Base-by-base conservation (phyloP, 164 flowering plant species). In the Liriodendron chinense region DNA sequence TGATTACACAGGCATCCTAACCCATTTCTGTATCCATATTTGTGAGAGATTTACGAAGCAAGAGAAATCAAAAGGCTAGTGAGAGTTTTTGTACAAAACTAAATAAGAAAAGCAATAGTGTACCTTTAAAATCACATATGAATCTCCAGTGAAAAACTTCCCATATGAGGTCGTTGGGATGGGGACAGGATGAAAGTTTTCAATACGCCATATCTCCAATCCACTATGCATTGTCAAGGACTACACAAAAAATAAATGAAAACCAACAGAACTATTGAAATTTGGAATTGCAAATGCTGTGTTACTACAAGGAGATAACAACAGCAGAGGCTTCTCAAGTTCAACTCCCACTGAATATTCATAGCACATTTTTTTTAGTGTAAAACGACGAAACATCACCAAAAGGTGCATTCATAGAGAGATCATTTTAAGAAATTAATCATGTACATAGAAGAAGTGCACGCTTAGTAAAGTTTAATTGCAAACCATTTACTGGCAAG, bases 141-240 rank as follows among this genome's bases (percentile, higher is more conserved):
- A 96, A 77, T 96, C 99, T 76, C 99, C 99, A 0, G 87, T 90
- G 78, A 87, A 96, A 82, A 96, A 96, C 75, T 94, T 96, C 6
- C 99, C 99, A 82, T 90, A 72, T 43, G 94, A 88, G 22, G 93
- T 74, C 71, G 85, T 84, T 67, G 89, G 89, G 34, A 94, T 86
- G 77, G 86, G 85, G 47, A 88, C 93, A 23, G 99, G 98, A 34
- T 53, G 74, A 65, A 94, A 91, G 75, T 92, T 96, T 81, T 96
- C 98, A 82, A 96, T 92, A 64, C 94, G 91, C 99, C 99, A 96
- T 82, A 96, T 90, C 79, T 94, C 99, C 78, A 88, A 80, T 75
- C 99, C 99, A 72, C 99, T 96, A 65, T 68, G 18, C n/a, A 49
- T 18, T 68, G 92, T 91, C 79, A 92, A 94, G 93, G 94, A 47